Percentiles rank a stretch among this genome's conserved stretches.
These are phyloP conservation scores for Hansfordia pulvinata DNA, from an alignment of 2,329 filamentous ascomycete species.

Conservation along the genomic window DNA sequence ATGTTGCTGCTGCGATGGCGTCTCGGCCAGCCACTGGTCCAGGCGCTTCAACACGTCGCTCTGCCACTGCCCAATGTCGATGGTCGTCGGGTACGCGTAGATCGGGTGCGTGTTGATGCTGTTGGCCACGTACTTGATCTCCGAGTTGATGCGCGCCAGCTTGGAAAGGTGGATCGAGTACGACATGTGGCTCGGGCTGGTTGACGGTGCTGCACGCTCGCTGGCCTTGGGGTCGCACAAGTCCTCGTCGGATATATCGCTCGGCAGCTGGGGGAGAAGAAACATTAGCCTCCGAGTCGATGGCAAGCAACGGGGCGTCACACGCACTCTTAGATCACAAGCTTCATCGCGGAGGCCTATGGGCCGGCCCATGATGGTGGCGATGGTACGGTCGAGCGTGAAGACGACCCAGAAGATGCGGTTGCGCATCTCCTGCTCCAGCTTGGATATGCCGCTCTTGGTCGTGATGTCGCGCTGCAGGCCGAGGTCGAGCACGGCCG, in stretches of 20 bases:
- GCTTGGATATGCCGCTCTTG: slow-evolving; percentile 24
- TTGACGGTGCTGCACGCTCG: too few species aligned
- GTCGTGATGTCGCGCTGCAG: slow-evolving; percentile 33
- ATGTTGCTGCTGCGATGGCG: too few species aligned
- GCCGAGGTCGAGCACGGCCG: slow-evolving; percentile 34
- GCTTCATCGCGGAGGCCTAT: slow-evolving; percentile 41
- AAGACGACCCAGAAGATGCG: slow-evolving; percentile 41
- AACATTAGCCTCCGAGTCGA: too few species aligned
- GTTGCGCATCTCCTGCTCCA: slow-evolving; percentile 40
- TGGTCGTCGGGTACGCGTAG: slow-evolving; percentile 32
- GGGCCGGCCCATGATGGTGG: slow-evolving; percentile 41
- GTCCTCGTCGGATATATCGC: slow-evolving; percentile 10
- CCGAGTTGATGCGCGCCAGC: slow-evolving; percentile 33
- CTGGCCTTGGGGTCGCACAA: slow-evolving; percentile 3
- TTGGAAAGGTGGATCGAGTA: slow-evolving; percentile 34
- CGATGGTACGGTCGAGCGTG: slow-evolving; percentile 33
- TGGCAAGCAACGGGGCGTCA: too few species aligned
- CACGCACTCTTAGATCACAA: slow-evolving; percentile 34
- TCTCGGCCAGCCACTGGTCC: slow-evolving; percentile 20
- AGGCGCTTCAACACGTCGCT: slow-evolving; percentile 23
- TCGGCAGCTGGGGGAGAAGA: too few species aligned
- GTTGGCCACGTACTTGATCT: slow-evolving; percentile 43
- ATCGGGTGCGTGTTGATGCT: slow-evolving; percentile 32
- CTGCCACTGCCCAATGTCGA: slow-evolving; percentile 32
- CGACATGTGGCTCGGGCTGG: slow-evolving; percentile 17